These are phyloP conservation scores for Ceratocystis ficicola DNA, from an alignment of 2,329 filamentous ascomycete genomes.

Conservation along the genomic window DNA sequence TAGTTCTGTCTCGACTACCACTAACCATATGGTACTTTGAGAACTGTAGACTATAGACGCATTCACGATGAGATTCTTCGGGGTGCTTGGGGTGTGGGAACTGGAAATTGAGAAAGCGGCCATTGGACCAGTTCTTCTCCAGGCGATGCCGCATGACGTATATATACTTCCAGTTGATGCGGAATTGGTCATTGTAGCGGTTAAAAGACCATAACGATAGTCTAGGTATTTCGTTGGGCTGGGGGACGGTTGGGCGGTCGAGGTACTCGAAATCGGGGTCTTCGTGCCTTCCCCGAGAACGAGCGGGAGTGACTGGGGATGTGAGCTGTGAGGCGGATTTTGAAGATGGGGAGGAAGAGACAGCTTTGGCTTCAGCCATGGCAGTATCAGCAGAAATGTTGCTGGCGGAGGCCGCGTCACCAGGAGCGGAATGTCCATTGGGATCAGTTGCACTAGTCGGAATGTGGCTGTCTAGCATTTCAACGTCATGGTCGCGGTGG, in stretches of 20 bases:
- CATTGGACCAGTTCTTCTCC: slow-evolving; percentile 84
- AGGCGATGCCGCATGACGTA: slow-evolving; percentile 77
- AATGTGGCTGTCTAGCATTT: slow-evolving; percentile 24
- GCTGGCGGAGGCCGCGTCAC: too few species aligned
- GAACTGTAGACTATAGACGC: slow-evolving; percentile 91
- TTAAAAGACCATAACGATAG: slow-evolving; percentile 13
- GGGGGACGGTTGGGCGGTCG: slow-evolving; percentile 12
- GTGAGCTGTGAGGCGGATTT: slow-evolving; percentile 24
- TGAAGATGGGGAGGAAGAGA: background rate
- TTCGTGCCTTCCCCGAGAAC: slow-evolving; percentile 22
- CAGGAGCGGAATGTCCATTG: background rate
- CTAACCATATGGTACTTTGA: slow-evolving; percentile 77
- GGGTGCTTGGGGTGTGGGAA: slow-evolving; percentile 71
- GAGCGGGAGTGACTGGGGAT: slow-evolving; percentile 22
- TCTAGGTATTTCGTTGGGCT: slow-evolving; percentile 13
- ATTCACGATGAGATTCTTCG: slow-evolving; percentile 77
- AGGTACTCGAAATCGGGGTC: slow-evolving; percentile 10
- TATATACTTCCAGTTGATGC: slow-evolving; percentile 83
- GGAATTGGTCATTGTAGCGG: slow-evolving; percentile 35
- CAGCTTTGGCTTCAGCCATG: background rate
- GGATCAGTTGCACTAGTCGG: background rate
- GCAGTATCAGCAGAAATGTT: background rate
- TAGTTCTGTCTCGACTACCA: slow-evolving; percentile 75
- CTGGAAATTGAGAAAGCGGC: slow-evolving; percentile 74
- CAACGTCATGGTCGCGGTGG: slow-evolving; percentile 4